Evolutionary conservation across 1,139 yeast genomes (phyloP).

Genomic region (Barnettozyma hawaiiensis): DNA sequence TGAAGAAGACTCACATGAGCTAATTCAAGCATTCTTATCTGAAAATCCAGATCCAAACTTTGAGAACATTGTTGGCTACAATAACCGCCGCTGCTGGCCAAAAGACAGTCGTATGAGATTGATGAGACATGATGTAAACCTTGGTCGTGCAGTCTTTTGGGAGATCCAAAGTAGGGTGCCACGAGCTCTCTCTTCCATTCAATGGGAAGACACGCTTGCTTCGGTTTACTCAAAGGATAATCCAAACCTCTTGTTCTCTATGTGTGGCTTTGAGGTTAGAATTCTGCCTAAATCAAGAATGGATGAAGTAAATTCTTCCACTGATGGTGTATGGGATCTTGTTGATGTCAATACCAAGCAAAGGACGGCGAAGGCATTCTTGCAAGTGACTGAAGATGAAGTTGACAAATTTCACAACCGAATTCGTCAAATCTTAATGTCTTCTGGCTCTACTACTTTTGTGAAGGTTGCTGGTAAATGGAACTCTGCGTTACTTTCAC

Average conservation of each 20-base stretch:
- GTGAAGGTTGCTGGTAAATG: conserved; percentile 93
- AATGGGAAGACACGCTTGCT: conserved; percentile 79
- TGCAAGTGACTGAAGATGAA: conserved; percentile 78
- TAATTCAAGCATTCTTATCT: conserved; percentile 67
- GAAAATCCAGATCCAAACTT: conserved; percentile 92
- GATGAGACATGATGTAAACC: conserved; percentile 84
- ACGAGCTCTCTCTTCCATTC: conserved; percentile 58
- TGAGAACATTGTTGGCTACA: conserved; percentile 82
- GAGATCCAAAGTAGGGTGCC: conserved; percentile 81
- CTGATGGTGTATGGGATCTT: conserved; percentile 92
- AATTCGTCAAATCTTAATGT: conserved; percentile 86
- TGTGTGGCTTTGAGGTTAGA: conserved; percentile 95
- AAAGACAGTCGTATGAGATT: conserved; percentile 85
- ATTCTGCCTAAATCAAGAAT: conserved; percentile 70
- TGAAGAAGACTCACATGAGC: conserved; percentile 65
- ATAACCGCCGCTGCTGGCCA: conserved; percentile 93
- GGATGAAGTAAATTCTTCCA: conserved; percentile 42
- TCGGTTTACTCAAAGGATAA: conserved; percentile 90
- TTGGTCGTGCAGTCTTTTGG: conserved; percentile 93
- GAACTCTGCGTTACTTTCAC: conserved; percentile 87
- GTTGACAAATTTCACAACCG: conserved; percentile 77
- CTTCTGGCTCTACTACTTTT: conserved; percentile 93
- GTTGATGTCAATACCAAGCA: conserved; percentile 68
- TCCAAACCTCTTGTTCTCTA: conserved; percentile 78
- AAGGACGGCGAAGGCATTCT: conserved; percentile 81